phyloP scores from a whole-genome alignment of 768 basidiomycete species.

The Cystobasidium tubakii region DNA sequence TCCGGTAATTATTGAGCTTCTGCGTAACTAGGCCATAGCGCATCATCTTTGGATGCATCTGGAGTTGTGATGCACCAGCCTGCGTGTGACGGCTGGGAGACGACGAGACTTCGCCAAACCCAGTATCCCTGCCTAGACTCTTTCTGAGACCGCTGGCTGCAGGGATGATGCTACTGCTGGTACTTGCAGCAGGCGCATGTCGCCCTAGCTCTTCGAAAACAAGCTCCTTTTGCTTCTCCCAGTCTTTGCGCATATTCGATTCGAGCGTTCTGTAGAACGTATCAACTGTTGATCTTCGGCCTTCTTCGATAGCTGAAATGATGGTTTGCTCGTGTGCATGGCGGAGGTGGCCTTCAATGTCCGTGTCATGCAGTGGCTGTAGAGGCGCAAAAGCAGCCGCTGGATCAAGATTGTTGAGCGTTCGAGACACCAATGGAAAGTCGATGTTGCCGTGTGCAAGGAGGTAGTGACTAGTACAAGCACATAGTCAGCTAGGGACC shows the following conservation, averaged over 20 bases:
- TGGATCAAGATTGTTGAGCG: slow-evolving; percentile 76
- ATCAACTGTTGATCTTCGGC: slow-evolving; percentile 72
- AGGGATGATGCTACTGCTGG: slow-evolving; percentile 7
- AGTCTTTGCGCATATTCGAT: slow-evolving; percentile 67
- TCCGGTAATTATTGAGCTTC: slow-evolving; percentile 68
- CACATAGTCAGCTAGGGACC: slow-evolving; percentile 47
- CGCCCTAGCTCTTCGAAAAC: slow-evolving; percentile 79
- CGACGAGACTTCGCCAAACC: background rate
- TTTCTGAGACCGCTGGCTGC: slow-evolving; percentile 36
- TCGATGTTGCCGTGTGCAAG: slow-evolving; percentile 92
- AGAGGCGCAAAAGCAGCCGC: slow-evolving; percentile 76
- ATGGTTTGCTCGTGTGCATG: slow-evolving; percentile 91
- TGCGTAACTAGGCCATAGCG: slow-evolving; percentile 77
- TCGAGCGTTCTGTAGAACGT: slow-evolving; percentile 77
- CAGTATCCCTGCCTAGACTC: slow-evolving; percentile 19
- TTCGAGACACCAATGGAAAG: slow-evolving; percentile 73
- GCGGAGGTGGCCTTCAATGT: slow-evolving; percentile 79
- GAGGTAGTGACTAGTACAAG: slow-evolving; percentile 65
- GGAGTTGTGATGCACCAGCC: slow-evolving; percentile 32
- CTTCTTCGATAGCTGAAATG: slow-evolving; percentile 88
- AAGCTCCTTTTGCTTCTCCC: slow-evolving; percentile 83
- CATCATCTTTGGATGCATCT: slow-evolving; percentile 85
- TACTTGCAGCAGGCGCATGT: slow-evolving; percentile 34
- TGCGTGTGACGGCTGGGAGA: background rate
- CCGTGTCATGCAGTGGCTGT: slow-evolving; percentile 88